A percentile compares a stretch with the other conserved stretches of the same genome.
These are phyloP conservation scores for Nigrospora osmanthi DNA, from an alignment of 2,329 filamentous ascomycete species.

Conservation along the genomic window DNA sequence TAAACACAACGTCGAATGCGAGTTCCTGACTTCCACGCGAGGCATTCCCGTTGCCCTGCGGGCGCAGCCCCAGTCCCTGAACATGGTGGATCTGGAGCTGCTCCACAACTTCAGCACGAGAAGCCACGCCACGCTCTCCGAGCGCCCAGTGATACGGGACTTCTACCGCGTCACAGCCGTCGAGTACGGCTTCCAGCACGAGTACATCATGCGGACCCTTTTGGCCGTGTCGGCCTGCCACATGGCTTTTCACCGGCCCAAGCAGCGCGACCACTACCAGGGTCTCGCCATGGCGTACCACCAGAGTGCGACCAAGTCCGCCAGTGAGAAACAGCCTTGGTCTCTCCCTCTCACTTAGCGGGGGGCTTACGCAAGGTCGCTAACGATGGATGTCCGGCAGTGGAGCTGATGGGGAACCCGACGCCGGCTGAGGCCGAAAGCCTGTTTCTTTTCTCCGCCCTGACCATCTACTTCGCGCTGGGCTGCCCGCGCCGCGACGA, in stretches of 20 bases:
- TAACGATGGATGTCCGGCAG: background rate
- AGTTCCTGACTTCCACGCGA: slow-evolving; percentile 2
- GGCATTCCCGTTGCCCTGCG: background rate
- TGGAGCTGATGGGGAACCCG: slow-evolving; percentile 3
- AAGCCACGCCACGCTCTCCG: slow-evolving; percentile 25
- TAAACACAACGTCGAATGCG: slow-evolving; percentile 9
- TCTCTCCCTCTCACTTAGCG: no score
- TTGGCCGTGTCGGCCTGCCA: slow-evolving; percentile 28
- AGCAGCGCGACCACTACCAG: slow-evolving; percentile 17
- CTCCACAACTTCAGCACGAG: slow-evolving; percentile 29
- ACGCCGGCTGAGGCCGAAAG: slow-evolving; percentile 1
- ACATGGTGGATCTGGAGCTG: slow-evolving; percentile 26
- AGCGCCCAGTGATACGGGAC: slow-evolving; percentile 14
- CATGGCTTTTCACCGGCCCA: slow-evolving; percentile 18
- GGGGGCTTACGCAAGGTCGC: background rate
- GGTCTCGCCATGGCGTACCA: slow-evolving; percentile 23
- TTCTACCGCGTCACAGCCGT: slow-evolving; percentile 28
- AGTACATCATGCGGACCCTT: slow-evolving; percentile 26
- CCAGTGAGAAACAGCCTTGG: slow-evolving; percentile 1
- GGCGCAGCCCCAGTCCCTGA: slow-evolving; percentile 4
- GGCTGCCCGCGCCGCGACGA: slow-evolving; percentile 7
- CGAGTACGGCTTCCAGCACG: slow-evolving; percentile 24
- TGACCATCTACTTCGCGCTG: slow-evolving; percentile 10
- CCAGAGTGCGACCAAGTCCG: slow-evolving; percentile 5
- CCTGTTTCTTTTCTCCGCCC: slow-evolving; percentile 8